Evolutionary conservation across 768 basidiomycete genomes (phyloP).

Genomic region (Scleroderma citrinum): DNA sequence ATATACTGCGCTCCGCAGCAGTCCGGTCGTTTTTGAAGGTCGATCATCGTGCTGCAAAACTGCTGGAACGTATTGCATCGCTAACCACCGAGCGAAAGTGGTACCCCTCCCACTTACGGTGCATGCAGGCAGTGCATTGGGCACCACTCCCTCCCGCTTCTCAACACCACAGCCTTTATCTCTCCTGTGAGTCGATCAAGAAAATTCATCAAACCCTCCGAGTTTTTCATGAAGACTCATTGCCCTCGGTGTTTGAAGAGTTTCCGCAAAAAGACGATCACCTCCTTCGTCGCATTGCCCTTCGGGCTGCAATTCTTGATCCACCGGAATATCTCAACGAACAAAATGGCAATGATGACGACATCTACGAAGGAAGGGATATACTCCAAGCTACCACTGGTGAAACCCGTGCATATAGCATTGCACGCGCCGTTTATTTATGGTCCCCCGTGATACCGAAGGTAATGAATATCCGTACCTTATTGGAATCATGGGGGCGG

Average conservation of each 20-base stretch:
- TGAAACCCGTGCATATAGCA: slow-evolving; percentile 10
- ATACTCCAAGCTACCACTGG: not conserved
- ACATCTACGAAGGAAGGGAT: slow-evolving; percentile 8
- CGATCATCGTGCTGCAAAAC: slow-evolving; percentile 18
- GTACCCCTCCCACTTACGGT: slow-evolving; percentile 28
- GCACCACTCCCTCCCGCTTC: slow-evolving; percentile 13
- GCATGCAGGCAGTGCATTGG: slow-evolving; percentile 36
- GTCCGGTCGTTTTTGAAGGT: too few species aligned
- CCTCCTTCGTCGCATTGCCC: slow-evolving; percentile 13
- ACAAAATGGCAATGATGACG: not conserved
- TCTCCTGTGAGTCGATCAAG: slow-evolving; percentile 12
- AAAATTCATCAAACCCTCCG: not conserved
- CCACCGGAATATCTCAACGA: slow-evolving; percentile 1
- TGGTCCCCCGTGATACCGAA: not conserved
- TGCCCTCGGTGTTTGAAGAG: slow-evolving; percentile 3
- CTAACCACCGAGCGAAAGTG: slow-evolving; percentile 30
- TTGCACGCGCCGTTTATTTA: slow-evolving; percentile 2
- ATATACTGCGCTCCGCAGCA: too few species aligned
- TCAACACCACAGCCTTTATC: slow-evolving; percentile 25
- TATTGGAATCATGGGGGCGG: too few species aligned
- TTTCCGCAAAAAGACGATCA: slow-evolving; percentile 9
- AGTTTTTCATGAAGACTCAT: not conserved
- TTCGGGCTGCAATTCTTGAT: slow-evolving; percentile 10
- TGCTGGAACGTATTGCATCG: slow-evolving; percentile 24
- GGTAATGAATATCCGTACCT: too few species aligned